Base-by-base conservation (phyloP, 192 early-diverging fungal species). In the Coemansia sp. region DNA sequence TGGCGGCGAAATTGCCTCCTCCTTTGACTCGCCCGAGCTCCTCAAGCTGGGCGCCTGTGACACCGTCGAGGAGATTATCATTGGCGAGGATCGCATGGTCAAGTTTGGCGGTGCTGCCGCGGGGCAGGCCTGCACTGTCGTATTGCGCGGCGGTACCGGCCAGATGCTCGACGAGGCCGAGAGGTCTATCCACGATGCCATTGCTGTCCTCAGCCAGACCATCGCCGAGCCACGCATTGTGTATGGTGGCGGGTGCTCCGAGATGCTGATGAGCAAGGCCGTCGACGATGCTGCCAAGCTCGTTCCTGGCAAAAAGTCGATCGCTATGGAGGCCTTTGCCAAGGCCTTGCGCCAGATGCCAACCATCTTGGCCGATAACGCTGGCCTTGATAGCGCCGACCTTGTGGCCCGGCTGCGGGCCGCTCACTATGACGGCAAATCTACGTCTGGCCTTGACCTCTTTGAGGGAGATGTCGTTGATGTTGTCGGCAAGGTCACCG, bases 81-180 rank as follows among this genome's bases (percentile, higher is more conserved):
- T 99, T 84, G 97, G 97, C 45, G 97, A 99, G 78, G 97, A 99
- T 79, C 89, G 88, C 76, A 82, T 99, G 67, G 94, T 99, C 80
- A 99, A 97, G 82, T 99, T 99, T 74, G 90, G 90, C 33, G 95
- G 95, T 37, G 92, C 93, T 18, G 91, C 93, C 56, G 97, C 95
- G 33, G 95, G 95, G 38, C 92, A 95, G 74, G 97, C 97, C 10
- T 99, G 95, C 78, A 98, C 97, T n/a, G 86, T 99, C 66, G 94
- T 99, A 5, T 83, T 99, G 39, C 93, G 97, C 62, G 95, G 95
- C 65, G 95, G 95, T 20, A 97, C 95, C 11, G 84, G 87, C 63
- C 95, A 99, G 71, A 79, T 99, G 59, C 86, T 99, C 36, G 97
- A 98, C 82, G 95, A 99, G 74, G 93, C 94, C 24, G 97, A 99